Base-by-base conservation (phyloP, 1,284 basidiomycete genomes). In the Pyrrhoderma lamaoense region DNA sequence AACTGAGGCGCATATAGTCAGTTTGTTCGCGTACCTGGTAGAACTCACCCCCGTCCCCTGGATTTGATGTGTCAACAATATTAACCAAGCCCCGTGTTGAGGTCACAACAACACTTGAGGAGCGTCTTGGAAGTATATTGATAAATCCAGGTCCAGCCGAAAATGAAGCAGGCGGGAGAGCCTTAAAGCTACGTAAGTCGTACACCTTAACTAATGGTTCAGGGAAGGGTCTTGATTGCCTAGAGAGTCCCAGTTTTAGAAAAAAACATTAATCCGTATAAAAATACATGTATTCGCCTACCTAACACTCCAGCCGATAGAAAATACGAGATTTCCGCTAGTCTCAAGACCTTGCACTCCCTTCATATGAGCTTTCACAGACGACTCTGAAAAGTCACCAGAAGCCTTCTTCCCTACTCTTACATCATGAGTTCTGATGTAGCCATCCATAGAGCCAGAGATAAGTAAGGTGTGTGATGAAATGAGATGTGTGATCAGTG, bases 151-250 rank as follows among this genome's bases (percentile, higher is more conserved):
- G 93, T 0, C 90, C 89, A 27, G 85, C 79, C 2, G 91, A 82
- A 64, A 98, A 98, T 1, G 90, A 83, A 34, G 98, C 78, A 0
- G 93, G 91, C 0, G 83, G 82, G 23, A 87, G 76, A 2, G 89
- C 74, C 34, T 85, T 81, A 70, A 97, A 79, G 38, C 77, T 87
- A 25, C 95, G 83, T 22, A 93, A 64, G 65, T 99, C 95, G 63
- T 90, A 96, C 8, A 97, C 77, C 67, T 96, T 95, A 59, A 99
- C 89, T 22, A 96, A 73, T 1, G 93, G 89, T 65, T 98, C 95
- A 0, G 91, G 87, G 47, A 89, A 79, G 1, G 94, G 92, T 42
- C 89, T 85, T 18, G 89, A 86, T 66, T 91, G 90, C 42, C n/a
- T 55, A 49, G 37, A 38, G 39, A 49, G 18, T 44, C 51, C 62